Percentiles rank a stretch among this genome's conserved stretches.
These are phyloP conservation scores for Beauveria sp. DNA, from an alignment of 2,329 filamentous ascomycete genomes.

Conservation along the genomic window DNA sequence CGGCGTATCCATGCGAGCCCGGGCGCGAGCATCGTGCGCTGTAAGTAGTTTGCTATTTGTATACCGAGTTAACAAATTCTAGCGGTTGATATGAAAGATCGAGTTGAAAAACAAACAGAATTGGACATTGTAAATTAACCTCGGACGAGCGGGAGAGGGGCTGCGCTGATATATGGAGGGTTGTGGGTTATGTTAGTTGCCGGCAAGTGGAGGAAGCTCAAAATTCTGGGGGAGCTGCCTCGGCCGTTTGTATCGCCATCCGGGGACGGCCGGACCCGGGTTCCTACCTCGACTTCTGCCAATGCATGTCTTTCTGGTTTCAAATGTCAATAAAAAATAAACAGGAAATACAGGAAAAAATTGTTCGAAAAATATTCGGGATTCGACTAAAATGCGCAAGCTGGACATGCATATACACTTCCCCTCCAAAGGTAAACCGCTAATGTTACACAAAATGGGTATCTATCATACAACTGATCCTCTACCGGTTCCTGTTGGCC, in stretches of 20 bases:
- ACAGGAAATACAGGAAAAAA: neutral
- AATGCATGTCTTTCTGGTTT: neutral
- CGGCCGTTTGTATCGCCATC: slow-evolving; percentile 4
- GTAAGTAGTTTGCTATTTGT: neutral
- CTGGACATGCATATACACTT: neutral
- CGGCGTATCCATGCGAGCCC: neutral
- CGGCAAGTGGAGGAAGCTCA: slow-evolving; percentile 2
- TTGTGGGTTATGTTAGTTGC: slow-evolving; percentile 7
- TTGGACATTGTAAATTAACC: neutral
- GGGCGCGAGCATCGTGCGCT: neutral
- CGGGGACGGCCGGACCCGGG: neutral
- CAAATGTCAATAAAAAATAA: neutral
- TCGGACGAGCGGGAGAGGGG: slow-evolving; percentile 10
- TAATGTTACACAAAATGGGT: slow-evolving; percentile 8
- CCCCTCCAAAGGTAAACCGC: neutral
- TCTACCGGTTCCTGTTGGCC: slow-evolving; percentile 60
- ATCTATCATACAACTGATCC: slow-evolving; percentile 8
- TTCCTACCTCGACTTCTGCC: neutral
- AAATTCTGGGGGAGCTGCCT: slow-evolving; percentile 5
- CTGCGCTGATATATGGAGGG: slow-evolving; percentile 3
- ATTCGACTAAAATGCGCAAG: neutral
- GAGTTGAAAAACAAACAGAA: neutral
- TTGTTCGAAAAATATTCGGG: neutral
- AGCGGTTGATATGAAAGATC: too few relatives aligned
- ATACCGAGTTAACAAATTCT: too few relatives aligned